Conservation (phyloP, 163 green algal species). For the Trebouxiophyceae sp. region DNA sequence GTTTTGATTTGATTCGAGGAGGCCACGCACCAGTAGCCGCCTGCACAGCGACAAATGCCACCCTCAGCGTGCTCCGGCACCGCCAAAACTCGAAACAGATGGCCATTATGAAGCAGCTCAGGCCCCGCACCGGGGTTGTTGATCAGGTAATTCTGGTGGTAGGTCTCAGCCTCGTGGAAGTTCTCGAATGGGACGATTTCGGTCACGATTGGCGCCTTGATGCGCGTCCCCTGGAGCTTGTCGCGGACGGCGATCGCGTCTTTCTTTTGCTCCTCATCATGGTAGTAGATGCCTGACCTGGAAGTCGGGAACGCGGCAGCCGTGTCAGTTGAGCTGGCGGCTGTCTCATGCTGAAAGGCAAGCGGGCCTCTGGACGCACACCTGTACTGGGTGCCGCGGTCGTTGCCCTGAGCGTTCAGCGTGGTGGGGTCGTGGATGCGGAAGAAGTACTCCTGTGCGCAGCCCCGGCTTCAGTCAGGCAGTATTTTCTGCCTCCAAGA, state of each 20-base stretch:
- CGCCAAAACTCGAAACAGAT: too few species aligned
- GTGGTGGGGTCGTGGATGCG: conserved; percentile 23
- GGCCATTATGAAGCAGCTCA: too few species aligned
- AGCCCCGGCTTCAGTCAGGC: too few species aligned
- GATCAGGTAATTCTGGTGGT: conserved; percentile 17
- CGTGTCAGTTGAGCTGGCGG: too few species aligned
- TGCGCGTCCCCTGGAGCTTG: conserved; percentile 2
- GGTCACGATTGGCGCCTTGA: not conserved
- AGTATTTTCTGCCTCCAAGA: too few species aligned
- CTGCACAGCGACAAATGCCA: too few species aligned
- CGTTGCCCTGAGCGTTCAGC: conserved; percentile 21
- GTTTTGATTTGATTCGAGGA: too few species aligned
- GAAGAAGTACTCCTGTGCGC: conserved; percentile 28
- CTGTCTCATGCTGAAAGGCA: too few species aligned
- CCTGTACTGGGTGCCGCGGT: conserved; percentile 25
- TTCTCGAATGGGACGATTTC: conserved; percentile 5
- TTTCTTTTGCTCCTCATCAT: conserved; percentile 17
- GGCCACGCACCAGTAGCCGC: too few species aligned
- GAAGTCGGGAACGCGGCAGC: too few species aligned
- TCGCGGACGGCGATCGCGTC: not conserved
- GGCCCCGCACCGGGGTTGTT: conserved; percentile 15
- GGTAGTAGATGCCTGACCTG: conserved; percentile 15
- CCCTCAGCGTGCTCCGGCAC: too few species aligned
- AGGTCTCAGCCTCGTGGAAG: conserved; percentile 6
- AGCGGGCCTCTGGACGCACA: too few species aligned